Evolutionary conservation across 1,139 yeast species (phyloP).

Genomic region (Yamadazyma diddensiae): DNA sequence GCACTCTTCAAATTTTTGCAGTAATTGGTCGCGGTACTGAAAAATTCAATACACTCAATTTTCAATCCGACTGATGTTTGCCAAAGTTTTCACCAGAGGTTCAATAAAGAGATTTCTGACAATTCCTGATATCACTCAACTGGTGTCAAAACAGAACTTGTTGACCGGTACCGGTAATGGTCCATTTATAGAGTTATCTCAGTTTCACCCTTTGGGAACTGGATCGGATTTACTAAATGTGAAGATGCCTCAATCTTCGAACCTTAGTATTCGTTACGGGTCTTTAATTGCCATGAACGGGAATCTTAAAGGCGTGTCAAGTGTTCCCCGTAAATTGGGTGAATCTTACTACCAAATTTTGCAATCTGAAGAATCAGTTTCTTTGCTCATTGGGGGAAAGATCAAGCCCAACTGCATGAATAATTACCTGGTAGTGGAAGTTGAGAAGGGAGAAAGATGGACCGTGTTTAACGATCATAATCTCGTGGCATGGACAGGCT

Average conservation of each 20-base stretch:
- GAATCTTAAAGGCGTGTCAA: slow-evolving; percentile 19
- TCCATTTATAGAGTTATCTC: slow-evolving; percentile 39
- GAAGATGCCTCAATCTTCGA: slow-evolving; percentile 33
- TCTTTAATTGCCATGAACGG: slow-evolving; percentile 37
- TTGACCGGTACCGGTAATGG: slow-evolving; percentile 35
- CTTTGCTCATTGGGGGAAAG: slow-evolving; percentile 30
- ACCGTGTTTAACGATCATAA: slow-evolving; percentile 26
- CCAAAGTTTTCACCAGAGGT: too few relatives aligned
- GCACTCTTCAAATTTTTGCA: too few relatives aligned
- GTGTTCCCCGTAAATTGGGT: slow-evolving; percentile 15
- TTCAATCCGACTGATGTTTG: too few relatives aligned
- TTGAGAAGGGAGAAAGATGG: slow-evolving; percentile 29
- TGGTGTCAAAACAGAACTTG: slow-evolving; percentile 14
- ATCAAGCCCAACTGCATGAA: slow-evolving; percentile 13
- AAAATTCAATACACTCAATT: too few relatives aligned
- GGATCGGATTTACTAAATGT: slow-evolving; percentile 32
- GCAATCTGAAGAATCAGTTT: slow-evolving; percentile 21
- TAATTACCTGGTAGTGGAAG: slow-evolving; percentile 26
- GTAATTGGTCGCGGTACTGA: neutral
- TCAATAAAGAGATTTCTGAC: too few relatives aligned
- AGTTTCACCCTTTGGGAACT: slow-evolving; percentile 30
- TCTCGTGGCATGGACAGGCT: slow-evolving; percentile 48
- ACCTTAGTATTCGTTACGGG: slow-evolving; percentile 29
- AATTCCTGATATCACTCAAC: slow-evolving; percentile 8
- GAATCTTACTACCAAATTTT: slow-evolving; percentile 25